Conservation (phyloP, 495 filamentous ascomycete species). For the Amorphotheca resinae region DNA sequence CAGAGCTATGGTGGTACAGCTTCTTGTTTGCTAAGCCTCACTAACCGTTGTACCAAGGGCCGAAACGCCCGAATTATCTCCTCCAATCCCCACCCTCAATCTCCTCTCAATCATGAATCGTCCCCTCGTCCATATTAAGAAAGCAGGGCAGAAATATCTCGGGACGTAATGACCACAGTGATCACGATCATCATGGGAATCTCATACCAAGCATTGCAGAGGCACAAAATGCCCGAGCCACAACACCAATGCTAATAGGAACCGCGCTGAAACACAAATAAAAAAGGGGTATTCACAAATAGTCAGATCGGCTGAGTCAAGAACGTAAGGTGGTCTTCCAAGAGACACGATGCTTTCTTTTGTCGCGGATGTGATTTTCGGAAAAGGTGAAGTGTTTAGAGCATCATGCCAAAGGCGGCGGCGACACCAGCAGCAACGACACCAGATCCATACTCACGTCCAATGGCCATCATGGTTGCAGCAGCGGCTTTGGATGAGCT, state of each 20-base stretch:
- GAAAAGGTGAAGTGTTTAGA: constrained; percentile 4
- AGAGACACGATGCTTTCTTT: not conserved
- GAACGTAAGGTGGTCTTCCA: not conserved
- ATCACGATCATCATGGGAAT: not conserved
- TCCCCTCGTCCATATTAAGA: constrained; percentile 6
- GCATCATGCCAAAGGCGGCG: constrained; percentile 25
- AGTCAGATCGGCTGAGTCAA: not conserved
- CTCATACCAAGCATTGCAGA: constrained; percentile 6
- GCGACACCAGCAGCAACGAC: constrained; percentile 26
- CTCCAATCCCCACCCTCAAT: not conserved
- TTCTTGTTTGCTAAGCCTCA: constrained; percentile 5
- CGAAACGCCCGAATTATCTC: not conserved
- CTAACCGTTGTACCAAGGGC: not conserved
- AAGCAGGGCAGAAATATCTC: not conserved
- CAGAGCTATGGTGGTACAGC: not conserved
- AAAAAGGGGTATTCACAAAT: constrained; percentile 18
- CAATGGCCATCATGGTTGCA: constrained; percentile 20
- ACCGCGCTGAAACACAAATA: constrained; percentile 16
- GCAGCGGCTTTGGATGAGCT: constrained; percentile 19
- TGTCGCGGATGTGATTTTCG: not conserved
- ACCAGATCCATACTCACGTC: constrained; percentile 25
- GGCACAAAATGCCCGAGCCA: constrained; percentile 15
- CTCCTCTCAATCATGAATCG: constrained; percentile 12
- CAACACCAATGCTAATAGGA: constrained; percentile 22
- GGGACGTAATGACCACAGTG: not conserved